These are phyloP conservation scores for Rhizopus microsporus DNA, from an alignment of 371 early-diverging fungal species.

Conservation along the genomic window DNA sequence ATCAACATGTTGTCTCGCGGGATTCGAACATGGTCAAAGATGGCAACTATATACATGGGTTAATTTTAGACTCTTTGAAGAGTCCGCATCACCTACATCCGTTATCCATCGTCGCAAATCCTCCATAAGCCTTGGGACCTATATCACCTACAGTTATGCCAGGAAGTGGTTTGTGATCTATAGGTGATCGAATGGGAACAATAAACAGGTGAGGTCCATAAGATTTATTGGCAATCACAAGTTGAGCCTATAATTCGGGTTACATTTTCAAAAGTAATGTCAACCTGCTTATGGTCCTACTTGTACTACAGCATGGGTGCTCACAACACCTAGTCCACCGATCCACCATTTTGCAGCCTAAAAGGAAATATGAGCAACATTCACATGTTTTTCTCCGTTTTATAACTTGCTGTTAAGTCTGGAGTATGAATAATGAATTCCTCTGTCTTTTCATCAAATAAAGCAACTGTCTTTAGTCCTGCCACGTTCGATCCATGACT, in stretches of 20 bases:
- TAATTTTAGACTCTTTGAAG: not conserved
- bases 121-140: conserved; percentile 80
- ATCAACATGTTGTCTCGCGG: conserved; percentile 82
- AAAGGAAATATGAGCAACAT: not conserved
- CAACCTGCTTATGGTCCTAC: conserved; percentile 5
- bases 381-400: not conserved
- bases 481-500: conserved; percentile 77
- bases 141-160: conserved; percentile 88
- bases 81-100: conserved; percentile 60
- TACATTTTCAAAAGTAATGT: too few species aligned
- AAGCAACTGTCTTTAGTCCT: conserved; percentile 84
- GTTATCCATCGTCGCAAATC: conserved; percentile 77
- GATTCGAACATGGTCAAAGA: conserved; percentile 72
- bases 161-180: conserved; percentile 67
- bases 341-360: conserved; percentile 90
- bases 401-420: conserved; percentile 54
- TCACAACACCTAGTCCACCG: conserved; percentile 67
- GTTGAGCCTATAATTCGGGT: conserved; percentile 58
- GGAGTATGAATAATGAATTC: conserved; percentile 86
- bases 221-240: conserved; percentile 72
- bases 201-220: conserved; percentile 85
- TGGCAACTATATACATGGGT: conserved; percentile 41
- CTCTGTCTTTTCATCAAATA: conserved; percentile 72
- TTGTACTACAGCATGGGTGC: conserved; percentile 83
- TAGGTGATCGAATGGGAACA: conserved; percentile 78